Evolutionary conservation across 2,329 filamentous ascomycete genomes (phyloP), one percentile per base, ranked within the genome.

Genomic region (Talaromyces sp.): DNA sequence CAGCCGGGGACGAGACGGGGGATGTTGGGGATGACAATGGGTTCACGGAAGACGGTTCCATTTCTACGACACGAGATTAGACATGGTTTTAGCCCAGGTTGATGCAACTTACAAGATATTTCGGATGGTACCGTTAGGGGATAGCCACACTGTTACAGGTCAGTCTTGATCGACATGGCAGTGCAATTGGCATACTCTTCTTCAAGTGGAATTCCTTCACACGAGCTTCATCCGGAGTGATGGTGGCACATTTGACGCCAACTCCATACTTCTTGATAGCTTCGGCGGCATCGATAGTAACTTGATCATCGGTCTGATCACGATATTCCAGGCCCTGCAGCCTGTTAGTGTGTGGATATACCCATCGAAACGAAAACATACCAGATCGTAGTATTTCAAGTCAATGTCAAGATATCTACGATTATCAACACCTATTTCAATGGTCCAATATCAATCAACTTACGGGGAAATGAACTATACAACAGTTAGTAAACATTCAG

Each of bases 181-280:
- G 40, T 13, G 5, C 35, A 40, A 33, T 9, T 15, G n/a, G 66
- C 87, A 76, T 79, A 92, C 89, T 97, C 81, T 97, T 87, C 89
- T 97, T 99, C 67, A 99, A 84, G 74, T 97, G 92, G 78, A 97
- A 99, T 79, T 97, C 94, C 81, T 97, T 84, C 31, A 99, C 93
- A 74, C 94, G 88, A 64, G 86, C 88, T 84, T 99, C 94, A 74
- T 99, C 94, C 39, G 94, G 94, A 43, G 94, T 99, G 80, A 99
- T 99, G 74, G 94, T 99, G 65, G 94, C 94, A 77, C 94, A 99
- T 84, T 99, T 99, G 80, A 99, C 91, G 77, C 93, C 94, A 57
- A 99, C 94, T 60, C 88, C 91, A 83, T 97, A 97, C 83, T 97
- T 96, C 84, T 96, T 92, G 81, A 97, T 97, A 43, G 94, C 94